Percentiles rank a stretch among this genome's conserved stretches.
phyloP scores from a whole-genome alignment of 768 basidiomycete genomes.

The Auricularia sp. region DNA sequence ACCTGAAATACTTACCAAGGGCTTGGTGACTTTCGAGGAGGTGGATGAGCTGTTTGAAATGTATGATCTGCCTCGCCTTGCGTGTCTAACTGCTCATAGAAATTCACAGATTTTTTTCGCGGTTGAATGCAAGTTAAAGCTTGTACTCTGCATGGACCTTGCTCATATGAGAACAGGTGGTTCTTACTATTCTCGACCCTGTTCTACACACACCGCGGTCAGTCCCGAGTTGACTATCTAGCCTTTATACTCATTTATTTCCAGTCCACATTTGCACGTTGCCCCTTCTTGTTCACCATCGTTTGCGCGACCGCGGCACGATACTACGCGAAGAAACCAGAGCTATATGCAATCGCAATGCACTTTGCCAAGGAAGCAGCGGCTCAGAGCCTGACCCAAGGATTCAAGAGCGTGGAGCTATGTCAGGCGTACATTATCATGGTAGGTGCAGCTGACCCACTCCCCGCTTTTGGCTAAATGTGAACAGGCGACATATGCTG shows the following conservation, averaged over 20 bases:
- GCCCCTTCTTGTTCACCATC: conserved; percentile 86
- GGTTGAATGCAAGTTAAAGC: conserved; percentile 15
- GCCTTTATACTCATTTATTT: background rate
- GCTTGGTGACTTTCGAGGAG: conserved; percentile 65
- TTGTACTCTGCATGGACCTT: background rate
- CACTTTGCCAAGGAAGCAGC: conserved; percentile 80
- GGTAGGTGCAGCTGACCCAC: conserved; percentile 14
- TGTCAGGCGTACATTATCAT: conserved; percentile 88
- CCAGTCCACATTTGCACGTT: conserved; percentile 58
- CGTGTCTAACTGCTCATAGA: conserved; percentile 4
- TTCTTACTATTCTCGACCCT: conserved; percentile 70
- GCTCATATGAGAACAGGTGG: conserved; percentile 28
- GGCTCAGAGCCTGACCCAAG: conserved; percentile 49
- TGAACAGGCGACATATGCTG: conserved; percentile 51
- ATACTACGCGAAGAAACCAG: conserved; percentile 68
- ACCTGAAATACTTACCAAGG: conserved; percentile 74
- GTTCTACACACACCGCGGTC: conserved; percentile 67
- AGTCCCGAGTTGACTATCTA: conserved; percentile 12
- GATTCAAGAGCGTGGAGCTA: conserved; percentile 62
- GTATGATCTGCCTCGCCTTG: conserved; percentile 32
- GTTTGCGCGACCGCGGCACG: conserved; percentile 83
- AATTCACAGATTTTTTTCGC: conserved; percentile 51
- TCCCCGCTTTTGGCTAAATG: background rate
- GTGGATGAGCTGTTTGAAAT: conserved; percentile 80
- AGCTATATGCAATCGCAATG: conserved; percentile 82